Conservation (phyloP, 2,329 filamentous ascomycete species). For the Byssochlamys sp. region DNA sequence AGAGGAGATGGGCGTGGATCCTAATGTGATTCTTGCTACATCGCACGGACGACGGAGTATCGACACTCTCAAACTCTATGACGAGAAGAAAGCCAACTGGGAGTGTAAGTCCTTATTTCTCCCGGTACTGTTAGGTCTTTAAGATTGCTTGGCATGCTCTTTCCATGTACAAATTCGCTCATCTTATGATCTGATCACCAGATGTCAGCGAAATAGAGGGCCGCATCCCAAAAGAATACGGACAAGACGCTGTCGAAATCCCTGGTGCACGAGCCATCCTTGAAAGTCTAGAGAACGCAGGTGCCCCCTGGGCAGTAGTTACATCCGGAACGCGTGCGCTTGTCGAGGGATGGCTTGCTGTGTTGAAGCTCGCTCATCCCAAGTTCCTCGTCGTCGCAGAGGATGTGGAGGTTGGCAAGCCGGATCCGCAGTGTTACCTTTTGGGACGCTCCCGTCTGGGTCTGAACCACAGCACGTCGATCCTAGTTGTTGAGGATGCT, state of each 20-base stretch:
- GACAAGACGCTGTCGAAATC: slow-evolving; percentile 71
- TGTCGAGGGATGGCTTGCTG: slow-evolving; percentile 61
- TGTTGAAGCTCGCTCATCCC: slow-evolving; percentile 56
- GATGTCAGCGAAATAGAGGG: slow-evolving; percentile 73
- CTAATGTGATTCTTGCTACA: slow-evolving; percentile 74
- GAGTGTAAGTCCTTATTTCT: slow-evolving; percentile 58
- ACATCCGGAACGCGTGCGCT: slow-evolving; percentile 58
- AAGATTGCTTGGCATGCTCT: background rate
- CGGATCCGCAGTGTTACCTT: slow-evolving; percentile 64
- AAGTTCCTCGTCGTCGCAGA: slow-evolving; percentile 63
- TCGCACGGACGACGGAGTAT: slow-evolving; percentile 87
- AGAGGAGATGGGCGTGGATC: slow-evolving; percentile 71
- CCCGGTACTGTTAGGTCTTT: background rate
- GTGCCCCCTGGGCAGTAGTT: slow-evolving; percentile 76
- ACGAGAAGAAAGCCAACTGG: slow-evolving; percentile 80
- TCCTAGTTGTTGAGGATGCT: slow-evolving; percentile 80
- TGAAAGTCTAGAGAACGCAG: slow-evolving; percentile 50
- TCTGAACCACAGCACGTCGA: slow-evolving; percentile 36
- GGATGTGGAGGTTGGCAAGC: slow-evolving; percentile 66
- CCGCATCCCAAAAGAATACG: slow-evolving; percentile 65
- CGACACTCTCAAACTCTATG: slow-evolving; percentile 69
- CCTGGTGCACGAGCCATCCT: slow-evolving; percentile 69
- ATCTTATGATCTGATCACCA: slow-evolving; percentile 26
- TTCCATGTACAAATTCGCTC: background rate
- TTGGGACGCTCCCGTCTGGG: slow-evolving; percentile 57